Evolutionary conservation across 768 basidiomycete species (phyloP).

Genomic region (Mycena leptocephala): DNA sequence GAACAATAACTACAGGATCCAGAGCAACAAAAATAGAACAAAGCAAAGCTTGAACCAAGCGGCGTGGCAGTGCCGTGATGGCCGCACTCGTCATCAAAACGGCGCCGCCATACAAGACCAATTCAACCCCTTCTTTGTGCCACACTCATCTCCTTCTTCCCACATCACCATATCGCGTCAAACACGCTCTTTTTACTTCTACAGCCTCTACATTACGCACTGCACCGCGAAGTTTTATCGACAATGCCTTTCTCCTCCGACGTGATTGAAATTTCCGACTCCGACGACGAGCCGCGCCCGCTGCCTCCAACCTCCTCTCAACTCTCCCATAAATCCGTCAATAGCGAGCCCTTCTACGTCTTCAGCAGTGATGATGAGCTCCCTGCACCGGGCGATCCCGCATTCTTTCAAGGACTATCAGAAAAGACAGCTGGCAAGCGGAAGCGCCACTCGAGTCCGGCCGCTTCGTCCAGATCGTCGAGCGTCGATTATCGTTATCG

Average conservation of each 20-base stretch:
- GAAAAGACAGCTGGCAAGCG: slow-evolving; percentile 16
- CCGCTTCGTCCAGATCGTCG: neutral
- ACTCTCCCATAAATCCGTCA: neutral
- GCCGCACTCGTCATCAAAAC: too few species aligned
- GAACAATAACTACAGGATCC: too few species aligned
- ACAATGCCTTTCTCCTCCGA: slow-evolving; percentile 3
- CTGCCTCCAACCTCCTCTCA: slow-evolving; percentile 16
- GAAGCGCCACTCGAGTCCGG: slow-evolving; percentile 16
- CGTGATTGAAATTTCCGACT: slow-evolving; percentile 30
- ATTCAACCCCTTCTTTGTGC: too few species aligned
- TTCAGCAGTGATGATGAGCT: slow-evolving; percentile 31
- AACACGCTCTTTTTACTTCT: too few species aligned
- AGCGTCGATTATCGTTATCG: neutral
- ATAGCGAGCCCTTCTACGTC: neutral
- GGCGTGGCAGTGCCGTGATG: too few species aligned
- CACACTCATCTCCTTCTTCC: too few species aligned
- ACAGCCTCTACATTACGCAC: too few species aligned
- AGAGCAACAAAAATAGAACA: too few species aligned
- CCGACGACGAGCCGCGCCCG: slow-evolving; percentile 23
- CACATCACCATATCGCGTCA: too few species aligned
- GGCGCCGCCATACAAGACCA: too few species aligned
- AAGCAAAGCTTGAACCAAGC: too few species aligned
- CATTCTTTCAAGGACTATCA: neutral
- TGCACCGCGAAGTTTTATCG: too few species aligned
- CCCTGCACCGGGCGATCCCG: slow-evolving; percentile 4